Percentiles rank a stretch among this genome's conserved stretches.
phyloP scores from a whole-genome alignment of 2,329 filamentous ascomycete genomes.

The Chrysoporthe puriensis region DNA sequence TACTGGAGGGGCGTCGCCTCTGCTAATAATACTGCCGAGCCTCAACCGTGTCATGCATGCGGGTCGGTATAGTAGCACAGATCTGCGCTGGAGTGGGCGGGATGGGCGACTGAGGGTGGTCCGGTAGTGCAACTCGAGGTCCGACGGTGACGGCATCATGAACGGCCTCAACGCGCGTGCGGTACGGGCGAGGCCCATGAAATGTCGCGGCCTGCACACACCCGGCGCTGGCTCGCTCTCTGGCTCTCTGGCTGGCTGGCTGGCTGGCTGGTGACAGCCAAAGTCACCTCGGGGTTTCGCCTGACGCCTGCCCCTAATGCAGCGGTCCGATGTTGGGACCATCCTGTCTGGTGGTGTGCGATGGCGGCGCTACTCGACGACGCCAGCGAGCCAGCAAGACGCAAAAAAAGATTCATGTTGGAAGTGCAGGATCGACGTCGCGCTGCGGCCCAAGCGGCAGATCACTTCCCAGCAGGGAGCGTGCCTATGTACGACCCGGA shows the following conservation, averaged over 20 bases:
- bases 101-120: not conserved
- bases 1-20: not conserved
- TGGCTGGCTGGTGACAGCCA: not conserved
- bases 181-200: not conserved
- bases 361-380: not conserved
- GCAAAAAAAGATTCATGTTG: not conserved
- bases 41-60: not conserved
- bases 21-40: too few species aligned
- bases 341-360: not conserved
- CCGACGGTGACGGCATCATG: not conserved
- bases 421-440: not conserved
- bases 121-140: not conserved
- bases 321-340: too few species aligned
- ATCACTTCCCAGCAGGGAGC: not conserved
- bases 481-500: not conserved
- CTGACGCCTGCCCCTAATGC: too few species aligned
- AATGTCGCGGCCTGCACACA: not conserved
- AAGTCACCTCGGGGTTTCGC: too few species aligned
- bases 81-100: not conserved
- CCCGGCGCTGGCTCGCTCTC: not conserved
- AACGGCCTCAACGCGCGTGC: not conserved
- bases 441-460: conserved; percentile 9
- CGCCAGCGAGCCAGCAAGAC: not conserved
- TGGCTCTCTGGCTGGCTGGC: not conserved
- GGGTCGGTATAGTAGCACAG: not conserved